Base-by-base conservation (phyloP, 345 rosid genomes). In the Passiflora organensis region DNA sequence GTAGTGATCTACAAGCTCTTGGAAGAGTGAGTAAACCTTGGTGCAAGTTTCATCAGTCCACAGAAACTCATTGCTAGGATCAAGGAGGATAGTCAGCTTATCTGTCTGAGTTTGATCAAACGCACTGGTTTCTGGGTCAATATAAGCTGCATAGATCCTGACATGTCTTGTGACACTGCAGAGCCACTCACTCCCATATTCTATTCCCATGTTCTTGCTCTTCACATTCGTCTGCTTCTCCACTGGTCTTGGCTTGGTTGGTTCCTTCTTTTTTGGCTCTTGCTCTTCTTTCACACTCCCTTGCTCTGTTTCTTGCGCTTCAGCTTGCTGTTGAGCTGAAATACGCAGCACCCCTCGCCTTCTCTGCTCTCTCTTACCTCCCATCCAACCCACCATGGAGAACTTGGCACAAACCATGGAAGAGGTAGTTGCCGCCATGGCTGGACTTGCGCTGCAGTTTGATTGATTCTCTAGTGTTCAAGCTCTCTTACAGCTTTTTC, bases 1-100 rank as follows among this genome's bases (percentile, higher is more conserved):
- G 19, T 91, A 91, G 77, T 91, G 95, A 74, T 91, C 96, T 11
- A 91, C 96, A 17, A 87, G 98, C 71, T 87, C 98, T 69, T 91
- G 98, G 65, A 91, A 91, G 62, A 76, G 82, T 22, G 78, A 69
- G 50, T 80, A 91, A 19, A 87, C 95, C 76, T 70, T 82, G 54
- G 69, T 63, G 72, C 82, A 75, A 47, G 78, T 82, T 51, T 83
- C 91, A n/a, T 78, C 73, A 2, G 76, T 80, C 97, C 97, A 91
- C 5, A 85, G 55, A 51, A 91, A 87, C 77, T 91, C 97, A 38
- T 85, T 72, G 28, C 83, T 69, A 2, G 96, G 95, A 55, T 91
- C 96, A n/a, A 91, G 85, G 43, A 91, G 72, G 55, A 91, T 72
- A 59, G 96, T 85, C 57, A 91, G 95, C 70, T 85, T 87, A 72